Conservation (phyloP, 2,329 filamentous ascomycete species). For the Sclerotinia nivalis region DNA sequence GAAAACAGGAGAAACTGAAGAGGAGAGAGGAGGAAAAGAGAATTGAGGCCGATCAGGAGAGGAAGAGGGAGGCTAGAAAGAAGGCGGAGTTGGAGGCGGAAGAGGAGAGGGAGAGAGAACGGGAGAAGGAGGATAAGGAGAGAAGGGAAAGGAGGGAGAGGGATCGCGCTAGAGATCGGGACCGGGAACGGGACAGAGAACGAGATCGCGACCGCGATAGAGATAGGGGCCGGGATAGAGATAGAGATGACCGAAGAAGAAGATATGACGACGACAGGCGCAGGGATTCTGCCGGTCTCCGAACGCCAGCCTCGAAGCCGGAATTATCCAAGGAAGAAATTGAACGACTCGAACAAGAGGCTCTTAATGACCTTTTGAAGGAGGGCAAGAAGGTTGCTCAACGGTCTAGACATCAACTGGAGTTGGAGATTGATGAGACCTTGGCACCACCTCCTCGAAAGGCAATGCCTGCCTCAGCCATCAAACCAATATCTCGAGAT, state of each 20-base stretch:
- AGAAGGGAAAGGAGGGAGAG: conserved; percentile 30
- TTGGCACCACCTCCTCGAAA: conserved; percentile 42
- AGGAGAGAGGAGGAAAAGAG: conserved; percentile 53
- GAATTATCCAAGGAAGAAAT: conserved; percentile 41
- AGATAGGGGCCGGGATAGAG: conserved; percentile 33
- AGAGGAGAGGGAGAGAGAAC: conserved; percentile 31
- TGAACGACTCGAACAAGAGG: conserved; percentile 41
- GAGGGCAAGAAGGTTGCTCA: conserved; percentile 39
- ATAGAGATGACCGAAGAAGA: conserved; percentile 38
- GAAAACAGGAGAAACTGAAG: conserved; percentile 53
- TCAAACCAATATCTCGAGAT: conserved; percentile 40
- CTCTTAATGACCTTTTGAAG: conserved; percentile 41
- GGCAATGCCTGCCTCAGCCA: conserved; percentile 40
- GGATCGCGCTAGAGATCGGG: conserved; percentile 35
- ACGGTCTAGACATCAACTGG: conserved; percentile 39
- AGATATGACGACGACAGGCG: conserved; percentile 33
- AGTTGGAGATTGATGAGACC: conserved; percentile 40
- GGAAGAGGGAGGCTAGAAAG: conserved; percentile 41
- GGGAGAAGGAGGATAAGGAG: conserved; percentile 43
- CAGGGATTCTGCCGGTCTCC: conserved; percentile 27
- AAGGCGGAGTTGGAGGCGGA: conserved; percentile 37
- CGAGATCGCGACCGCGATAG: conserved; percentile 37
- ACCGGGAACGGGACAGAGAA: conserved; percentile 31
- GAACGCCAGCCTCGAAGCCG: conserved; percentile 28
- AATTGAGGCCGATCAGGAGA: conserved; percentile 48